Conservation (phyloP, 305 asterid species). For the Fraxinus nigra region DNA sequence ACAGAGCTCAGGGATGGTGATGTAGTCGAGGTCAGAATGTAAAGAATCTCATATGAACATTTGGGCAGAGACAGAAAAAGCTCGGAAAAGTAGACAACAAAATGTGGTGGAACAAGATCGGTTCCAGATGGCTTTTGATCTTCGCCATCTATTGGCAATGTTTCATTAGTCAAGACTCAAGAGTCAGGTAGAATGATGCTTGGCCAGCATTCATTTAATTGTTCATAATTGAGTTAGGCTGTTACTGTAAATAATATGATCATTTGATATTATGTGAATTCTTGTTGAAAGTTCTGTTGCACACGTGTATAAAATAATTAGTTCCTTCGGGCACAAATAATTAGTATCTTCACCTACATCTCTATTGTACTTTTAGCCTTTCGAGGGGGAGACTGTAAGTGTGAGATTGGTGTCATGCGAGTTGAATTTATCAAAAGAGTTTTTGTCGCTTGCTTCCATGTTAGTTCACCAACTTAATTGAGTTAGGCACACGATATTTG, state of each 20-base stretch:
- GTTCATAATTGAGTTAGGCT: not conserved
- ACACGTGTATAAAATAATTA: not conserved
- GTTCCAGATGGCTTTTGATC: not conserved
- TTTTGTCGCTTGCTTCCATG: not conserved
- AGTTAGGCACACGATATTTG: not conserved
- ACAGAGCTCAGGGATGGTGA: slow-evolving; percentile 92
- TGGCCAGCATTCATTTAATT: slow-evolving; percentile 4
- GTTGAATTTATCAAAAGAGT: not conserved
- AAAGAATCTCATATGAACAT: slow-evolving; percentile 21
- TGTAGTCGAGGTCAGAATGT: slow-evolving; percentile 80
- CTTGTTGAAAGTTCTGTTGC: not conserved
- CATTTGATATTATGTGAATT: not conserved
- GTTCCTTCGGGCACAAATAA: not conserved
- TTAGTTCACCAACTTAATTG: not conserved
- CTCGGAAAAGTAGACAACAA: not conserved
- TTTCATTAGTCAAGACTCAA: not conserved
- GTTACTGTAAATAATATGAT: not conserved
- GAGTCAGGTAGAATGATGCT: not conserved
- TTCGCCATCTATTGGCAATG: not conserved
- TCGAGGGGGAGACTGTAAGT: not conserved
- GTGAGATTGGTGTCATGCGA: not conserved
- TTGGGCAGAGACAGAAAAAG: not conserved
- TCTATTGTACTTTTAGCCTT: not conserved
- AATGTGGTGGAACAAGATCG: not conserved
- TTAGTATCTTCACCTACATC: not conserved